Evolutionary conservation across 768 basidiomycete genomes (phyloP), one percentile per base, ranked within the genome.

Genomic region (Mycena maculata): DNA sequence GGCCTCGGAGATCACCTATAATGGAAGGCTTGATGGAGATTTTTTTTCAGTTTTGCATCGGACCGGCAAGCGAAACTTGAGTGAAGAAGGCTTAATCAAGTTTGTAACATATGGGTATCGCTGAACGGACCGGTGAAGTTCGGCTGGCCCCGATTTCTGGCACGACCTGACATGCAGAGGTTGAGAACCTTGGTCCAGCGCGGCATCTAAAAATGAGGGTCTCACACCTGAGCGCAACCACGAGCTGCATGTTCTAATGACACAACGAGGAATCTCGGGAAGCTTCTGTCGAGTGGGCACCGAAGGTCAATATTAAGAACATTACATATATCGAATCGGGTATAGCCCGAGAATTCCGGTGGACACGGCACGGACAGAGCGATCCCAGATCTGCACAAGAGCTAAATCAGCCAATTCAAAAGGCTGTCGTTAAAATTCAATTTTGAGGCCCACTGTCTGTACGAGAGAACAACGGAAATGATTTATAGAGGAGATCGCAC

Each of bases 391-490:
- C 69, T 66, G 54, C 60, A 49, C 16, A 58, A 53, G 50, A 67
- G 60, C 41, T 53, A 57, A 62, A 67, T 6, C 27, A 63, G 28
- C n/a, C 54, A 70, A 63, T 70, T 18, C 41, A 66, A 70, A 70
- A 70, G 60, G 20, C 28, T 65, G 61, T 59, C 33, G 45, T 31
- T 60, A 70, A 70, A 70, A 70, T 66, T 33, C 65, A 70, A 66
- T 70, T 39, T 65, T 59, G 61, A 57, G 56, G 42, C 42, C 18
- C 38, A 33, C 18, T 57, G 48, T 11, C 48, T 27, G 59, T 63
- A 63, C 60, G 69, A 70, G 64, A 70, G 69, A 61, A 69, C 39
- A 65, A 53, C 63, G 63, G 68, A 69, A 69, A 69, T 69, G 48
- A 63, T 12, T 10, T 59, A 63, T 68, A 48, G 8, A 30, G 28